phyloP scores from a whole-genome alignment of 2,329 filamentous ascomycete genomes.

The Fonsecaea multimorphosa region DNA sequence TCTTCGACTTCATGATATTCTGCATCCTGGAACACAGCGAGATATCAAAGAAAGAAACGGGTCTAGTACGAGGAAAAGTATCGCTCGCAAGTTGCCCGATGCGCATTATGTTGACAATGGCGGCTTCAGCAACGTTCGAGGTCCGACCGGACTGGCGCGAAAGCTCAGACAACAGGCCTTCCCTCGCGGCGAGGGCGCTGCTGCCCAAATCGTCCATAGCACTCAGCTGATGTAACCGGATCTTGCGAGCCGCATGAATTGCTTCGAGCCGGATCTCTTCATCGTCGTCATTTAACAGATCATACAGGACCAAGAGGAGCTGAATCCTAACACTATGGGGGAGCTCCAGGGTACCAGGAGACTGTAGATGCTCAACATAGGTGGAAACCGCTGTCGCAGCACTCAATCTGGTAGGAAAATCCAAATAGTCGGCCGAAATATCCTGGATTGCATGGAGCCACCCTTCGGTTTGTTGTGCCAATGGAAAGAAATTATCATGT shows the following conservation, averaged over 20 bases:
- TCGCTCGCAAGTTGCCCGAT: constrained; percentile 44
- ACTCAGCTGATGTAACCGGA: constrained; percentile 13
- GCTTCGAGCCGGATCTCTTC: constrained; percentile 79
- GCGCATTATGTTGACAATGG: constrained; percentile 27
- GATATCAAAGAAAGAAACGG: constrained; percentile 43
- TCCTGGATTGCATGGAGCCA: constrained; percentile 26
- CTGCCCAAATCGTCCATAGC: constrained; percentile 43
- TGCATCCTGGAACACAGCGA: constrained; percentile 23
- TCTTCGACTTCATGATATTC: constrained; percentile 40
- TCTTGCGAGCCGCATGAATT: constrained; percentile 41
- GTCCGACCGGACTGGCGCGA: constrained; percentile 44
- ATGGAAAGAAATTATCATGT: not conserved
- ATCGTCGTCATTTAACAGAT: constrained; percentile 85
- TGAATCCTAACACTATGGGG: constrained; percentile 35
- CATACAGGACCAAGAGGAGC: constrained; percentile 64
- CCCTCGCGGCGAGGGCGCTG: constrained; percentile 58
- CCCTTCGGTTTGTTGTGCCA: constrained; percentile 1
- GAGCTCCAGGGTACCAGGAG: constrained; percentile 50
- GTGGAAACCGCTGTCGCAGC: constrained; percentile 33
- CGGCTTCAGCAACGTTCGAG: constrained; percentile 41
- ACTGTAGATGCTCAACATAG: constrained; percentile 2
- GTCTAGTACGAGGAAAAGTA: constrained; percentile 56
- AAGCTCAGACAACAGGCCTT: constrained; percentile 48
- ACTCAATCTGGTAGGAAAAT: constrained; percentile 35
- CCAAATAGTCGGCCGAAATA: constrained; percentile 30